Base-by-base conservation (phyloP, 2,329 filamentous ascomycete genomes). In the Podosphaera leucotricha region DNA sequence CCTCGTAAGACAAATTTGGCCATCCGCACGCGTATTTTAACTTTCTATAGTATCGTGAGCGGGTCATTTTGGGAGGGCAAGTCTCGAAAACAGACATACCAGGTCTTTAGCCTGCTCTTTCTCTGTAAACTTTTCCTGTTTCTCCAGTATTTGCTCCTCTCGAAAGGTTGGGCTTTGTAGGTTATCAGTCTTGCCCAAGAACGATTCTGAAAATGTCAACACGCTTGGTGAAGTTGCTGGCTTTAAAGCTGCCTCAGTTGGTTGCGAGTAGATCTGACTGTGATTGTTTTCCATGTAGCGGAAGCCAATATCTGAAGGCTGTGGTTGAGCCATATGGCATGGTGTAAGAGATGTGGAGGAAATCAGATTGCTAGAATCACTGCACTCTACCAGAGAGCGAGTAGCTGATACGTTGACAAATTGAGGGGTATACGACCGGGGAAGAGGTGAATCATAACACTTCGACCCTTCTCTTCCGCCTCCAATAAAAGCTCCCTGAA, bases 1-100 rank as follows among this genome's bases (percentile, higher is more conserved):
- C 84, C 80, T 51, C 90, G 80, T n/a, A 98, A 76, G 49, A 92
- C 74, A 54, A 95, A 78, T 66, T 98, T 98, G 53, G 87, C 90
- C 62, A 95, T 70, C 40, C 90, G 77, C 28, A 95, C 86, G 52
- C 84, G 75, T 30, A 78, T 78, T 66, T 94, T 95, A 60, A 92
- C 74, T 78, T 81, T 92, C 87, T 93, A 58, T 40, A 52, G 26
- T 41, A 54, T 56, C 49, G 60, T 68, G 60, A 67, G 59, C 26
- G 33, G 35, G 38, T 41, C 6, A 2, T 33, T n/a, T 11, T 7
- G 11, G 28, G 8, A 36, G 15, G 46, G n/a, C 8, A 38, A 33
- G 21, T 41, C 36, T 13, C 24, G 6, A 22, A 16, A 13, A 13
- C 30, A 41, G 39, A 70, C 83, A 61, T 74, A 94, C 87, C 60